phyloP scores from a whole-genome alignment of 2,329 filamentous ascomycete genomes.

The Pestalotiopsis sp. region DNA sequence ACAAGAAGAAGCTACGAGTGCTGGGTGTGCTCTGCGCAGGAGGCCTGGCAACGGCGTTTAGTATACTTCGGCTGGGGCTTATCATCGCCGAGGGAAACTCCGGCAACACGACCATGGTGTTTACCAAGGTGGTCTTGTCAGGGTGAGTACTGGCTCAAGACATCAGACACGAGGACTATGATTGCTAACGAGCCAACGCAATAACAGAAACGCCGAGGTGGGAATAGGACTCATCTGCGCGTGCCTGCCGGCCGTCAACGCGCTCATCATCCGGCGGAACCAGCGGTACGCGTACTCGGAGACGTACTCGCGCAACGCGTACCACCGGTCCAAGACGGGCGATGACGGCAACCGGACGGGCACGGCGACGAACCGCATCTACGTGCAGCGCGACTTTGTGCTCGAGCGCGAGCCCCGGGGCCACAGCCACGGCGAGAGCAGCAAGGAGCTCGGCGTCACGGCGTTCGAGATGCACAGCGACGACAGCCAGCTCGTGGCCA shows the following conservation, averaged over 20 bases:
- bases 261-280: neutral
- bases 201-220: slow-evolving; percentile 28
- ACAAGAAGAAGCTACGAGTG: slow-evolving; percentile 32
- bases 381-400: neutral
- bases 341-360: neutral
- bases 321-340: neutral
- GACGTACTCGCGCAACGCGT: neutral
- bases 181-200: neutral
- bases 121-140: slow-evolving; percentile 28
- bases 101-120: slow-evolving; percentile 29
- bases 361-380: neutral
- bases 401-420: neutral
- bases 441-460: neutral
- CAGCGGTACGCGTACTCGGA: slow-evolving; percentile 1
- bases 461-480: slow-evolving; percentile 7
- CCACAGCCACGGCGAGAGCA: too few species aligned
- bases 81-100: slow-evolving; percentile 26
- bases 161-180: too few species aligned
- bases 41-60: slow-evolving; percentile 34
- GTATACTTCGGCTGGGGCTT: slow-evolving; percentile 29
- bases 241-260: slow-evolving; percentile 13
- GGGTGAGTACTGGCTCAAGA: slow-evolving; percentile 16
- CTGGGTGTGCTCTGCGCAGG: slow-evolving; percentile 32
- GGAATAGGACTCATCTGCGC: slow-evolving; percentile 14
- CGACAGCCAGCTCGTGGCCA: neutral